Base-by-base conservation (phyloP, 2,329 filamentous ascomycete genomes). In the Clonostachys byssicola region DNA sequence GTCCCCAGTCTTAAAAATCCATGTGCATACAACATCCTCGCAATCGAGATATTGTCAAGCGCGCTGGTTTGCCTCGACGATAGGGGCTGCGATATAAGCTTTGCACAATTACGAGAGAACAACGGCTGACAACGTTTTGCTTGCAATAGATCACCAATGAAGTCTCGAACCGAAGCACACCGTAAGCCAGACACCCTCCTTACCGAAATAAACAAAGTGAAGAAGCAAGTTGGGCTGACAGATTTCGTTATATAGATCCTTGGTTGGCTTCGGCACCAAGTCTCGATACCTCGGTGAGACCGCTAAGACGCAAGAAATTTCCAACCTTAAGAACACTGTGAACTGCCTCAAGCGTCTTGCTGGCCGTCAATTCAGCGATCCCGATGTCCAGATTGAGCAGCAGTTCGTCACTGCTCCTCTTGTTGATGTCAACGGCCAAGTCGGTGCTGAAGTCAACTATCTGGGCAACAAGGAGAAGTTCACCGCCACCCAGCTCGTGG, bases 291-390 rank as follows among this genome's bases (percentile, higher is more conserved):
- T 99, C 56, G 94, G 94, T 57, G 94, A 99, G 77, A 73, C 89
- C 49, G 94, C 94, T 58, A 97, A 97, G 83, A 97, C 92, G 57
- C 92, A 96, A 75, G 94, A 99, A 75, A 95, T 96, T 67, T 96
- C 92, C 64, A 99, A 99, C 80, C 84, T 97, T 64, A 99, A 97
- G 80, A 99, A 99, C 81, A 99, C 94, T 58, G 89, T 99, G 73
- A 79, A 83, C 68, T 92, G 84, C 57, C 81, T 99, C 62, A 96
- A 96, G 77, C 89, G 94, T 63, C 85, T 99, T 59, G 87, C 88
- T 63, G 94, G 94, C 64, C 90, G 94, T 65, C 78, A 81, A 53
- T 80, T 92, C 72, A 86, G 79, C 67, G 94, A 99, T 65, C 91
- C 94, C 65, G 94, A 99, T 79, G 80, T 96, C 54, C 81, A 91